phyloP scores from a whole-genome alignment of 2,329 filamentous ascomycete genomes.

The Sporothrix inflata region DNA sequence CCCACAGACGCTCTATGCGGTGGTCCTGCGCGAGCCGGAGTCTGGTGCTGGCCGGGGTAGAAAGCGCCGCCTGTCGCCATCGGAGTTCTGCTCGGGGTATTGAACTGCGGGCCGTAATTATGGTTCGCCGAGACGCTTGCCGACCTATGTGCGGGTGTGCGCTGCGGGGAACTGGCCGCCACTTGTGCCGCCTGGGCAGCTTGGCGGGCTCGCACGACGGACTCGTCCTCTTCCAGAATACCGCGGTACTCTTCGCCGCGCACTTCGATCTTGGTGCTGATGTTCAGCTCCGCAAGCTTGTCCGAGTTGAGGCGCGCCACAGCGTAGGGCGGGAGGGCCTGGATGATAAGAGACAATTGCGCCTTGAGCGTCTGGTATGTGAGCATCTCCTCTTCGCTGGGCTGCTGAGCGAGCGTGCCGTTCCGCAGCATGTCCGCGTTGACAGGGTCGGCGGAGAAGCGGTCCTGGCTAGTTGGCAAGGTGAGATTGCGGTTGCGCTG shows the following conservation, averaged over 20 bases:
- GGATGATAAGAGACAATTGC: constrained; percentile 73
- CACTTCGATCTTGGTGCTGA: constrained; percentile 77
- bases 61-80: constrained; percentile 43
- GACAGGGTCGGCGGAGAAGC: constrained; percentile 63
- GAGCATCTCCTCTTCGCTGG: constrained; percentile 58
- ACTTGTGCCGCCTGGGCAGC: constrained; percentile 33
- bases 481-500: constrained; percentile 77
- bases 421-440: constrained; percentile 70
- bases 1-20: constrained; percentile 46
- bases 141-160: constrained; percentile 37
- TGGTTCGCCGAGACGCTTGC: constrained; percentile 47
- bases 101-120: constrained; percentile 53
- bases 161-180: constrained; percentile 40
- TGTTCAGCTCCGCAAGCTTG: constrained; percentile 78
- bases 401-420: constrained; percentile 67
- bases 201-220: constrained; percentile 50
- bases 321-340: constrained; percentile 78
- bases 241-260: constrained; percentile 75
- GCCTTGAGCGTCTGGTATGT: constrained; percentile 75
- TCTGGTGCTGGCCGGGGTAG: constrained; percentile 45
- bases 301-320: constrained; percentile 86
- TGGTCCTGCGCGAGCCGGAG: constrained; percentile 47
- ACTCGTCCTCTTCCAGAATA: constrained; percentile 81
- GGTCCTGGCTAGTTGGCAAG: constrained; percentile 65
- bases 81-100: constrained; percentile 51